Percentiles rank a stretch among this genome's conserved stretches.
Evolutionary conservation across 2,329 filamentous ascomycete genomes (phyloP).

Genomic region (Didymella pinodella): DNA sequence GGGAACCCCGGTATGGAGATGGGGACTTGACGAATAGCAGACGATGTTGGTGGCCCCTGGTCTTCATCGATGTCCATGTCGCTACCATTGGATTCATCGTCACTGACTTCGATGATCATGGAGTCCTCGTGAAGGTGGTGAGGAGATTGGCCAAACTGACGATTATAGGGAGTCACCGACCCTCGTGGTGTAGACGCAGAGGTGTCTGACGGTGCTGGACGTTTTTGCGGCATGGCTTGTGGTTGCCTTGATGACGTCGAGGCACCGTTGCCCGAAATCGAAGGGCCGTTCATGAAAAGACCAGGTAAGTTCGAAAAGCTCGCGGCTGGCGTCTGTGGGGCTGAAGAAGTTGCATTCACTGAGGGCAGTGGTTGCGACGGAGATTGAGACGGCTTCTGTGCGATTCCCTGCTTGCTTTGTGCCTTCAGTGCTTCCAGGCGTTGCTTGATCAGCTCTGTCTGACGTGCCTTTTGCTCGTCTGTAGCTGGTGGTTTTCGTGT

Average conservation of each 20-base stretch:
- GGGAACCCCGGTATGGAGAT: constrained; percentile 36
- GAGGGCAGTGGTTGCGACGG: constrained; percentile 8
- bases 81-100: constrained; percentile 68
- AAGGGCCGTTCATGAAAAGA: constrained; percentile 57
- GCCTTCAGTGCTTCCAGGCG: constrained; percentile 72
- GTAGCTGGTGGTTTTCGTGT: constrained; percentile 29
- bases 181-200: constrained; percentile 55
- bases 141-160: constrained; percentile 67
- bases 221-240: constrained; percentile 54
- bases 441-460: constrained; percentile 78
- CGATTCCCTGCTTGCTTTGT: constrained; percentile 25
- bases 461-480: constrained; percentile 61
- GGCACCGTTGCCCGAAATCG: constrained; percentile 10
- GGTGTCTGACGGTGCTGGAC: constrained; percentile 74
- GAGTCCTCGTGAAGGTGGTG: constrained; percentile 60
- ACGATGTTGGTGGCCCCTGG: constrained; percentile 52
- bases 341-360: constrained; percentile 12
- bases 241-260: constrained; percentile 18
- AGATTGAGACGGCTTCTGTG: constrained; percentile 10
- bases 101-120: constrained; percentile 86
- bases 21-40: constrained; percentile 21
- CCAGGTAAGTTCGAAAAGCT: constrained; percentile 58
- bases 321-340: constrained; percentile 17
- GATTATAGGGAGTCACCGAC: constrained; percentile 57
- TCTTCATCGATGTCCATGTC: constrained; percentile 71